Evolutionary conservation across 2,329 filamentous ascomycete species (phyloP).

Genomic region (Conoideocrella luteorostrata): DNA sequence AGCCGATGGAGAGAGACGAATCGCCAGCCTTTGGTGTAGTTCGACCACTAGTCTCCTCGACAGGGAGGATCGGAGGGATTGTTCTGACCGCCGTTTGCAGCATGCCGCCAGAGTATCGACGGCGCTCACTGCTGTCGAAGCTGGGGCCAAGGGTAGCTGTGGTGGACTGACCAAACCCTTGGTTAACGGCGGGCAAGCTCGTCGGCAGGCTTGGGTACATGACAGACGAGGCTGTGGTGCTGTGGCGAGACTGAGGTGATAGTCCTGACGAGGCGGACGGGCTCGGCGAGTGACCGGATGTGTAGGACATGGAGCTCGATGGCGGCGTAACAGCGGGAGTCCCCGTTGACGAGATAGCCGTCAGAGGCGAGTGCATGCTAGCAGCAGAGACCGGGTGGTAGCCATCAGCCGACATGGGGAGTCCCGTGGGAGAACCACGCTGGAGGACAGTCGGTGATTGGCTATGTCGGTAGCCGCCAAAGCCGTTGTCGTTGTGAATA

Average conservation of each 20-base stretch:
- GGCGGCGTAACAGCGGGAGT: constrained; percentile 74
- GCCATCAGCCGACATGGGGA: constrained; percentile 28
- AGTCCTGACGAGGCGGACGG: constrained; percentile 61
- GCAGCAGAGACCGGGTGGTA: constrained; percentile 41
- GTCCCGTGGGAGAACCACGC: constrained; percentile 26
- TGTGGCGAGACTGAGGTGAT: constrained; percentile 59
- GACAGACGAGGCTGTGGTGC: constrained; percentile 51
- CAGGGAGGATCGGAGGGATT: constrained; percentile 31
- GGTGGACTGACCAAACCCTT: constrained; percentile 63
- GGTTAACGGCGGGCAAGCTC: constrained; percentile 54
- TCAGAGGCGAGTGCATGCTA: constrained; percentile 56
- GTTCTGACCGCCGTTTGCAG: constrained; percentile 53
- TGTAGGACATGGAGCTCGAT: constrained; percentile 69
- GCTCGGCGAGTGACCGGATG: constrained; percentile 68
- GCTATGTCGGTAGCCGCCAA: constrained; percentile 52
- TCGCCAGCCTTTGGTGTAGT: constrained; percentile 39
- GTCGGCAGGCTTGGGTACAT: constrained; percentile 66
- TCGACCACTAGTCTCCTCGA: constrained; percentile 31
- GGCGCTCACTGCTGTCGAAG: constrained; percentile 57
- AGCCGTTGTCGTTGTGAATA: constrained; percentile 62
- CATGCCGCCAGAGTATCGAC: constrained; percentile 61
- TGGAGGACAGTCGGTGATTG: constrained; percentile 43
- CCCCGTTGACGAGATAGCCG: constrained; percentile 54
- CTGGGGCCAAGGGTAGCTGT: constrained; percentile 65
- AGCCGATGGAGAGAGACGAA: constrained; percentile 40